Evolutionary conservation across 306 rosid species (phyloP), one percentile per base, ranked within the genome.

Genomic region (Ormosia semicastrata): DNA sequence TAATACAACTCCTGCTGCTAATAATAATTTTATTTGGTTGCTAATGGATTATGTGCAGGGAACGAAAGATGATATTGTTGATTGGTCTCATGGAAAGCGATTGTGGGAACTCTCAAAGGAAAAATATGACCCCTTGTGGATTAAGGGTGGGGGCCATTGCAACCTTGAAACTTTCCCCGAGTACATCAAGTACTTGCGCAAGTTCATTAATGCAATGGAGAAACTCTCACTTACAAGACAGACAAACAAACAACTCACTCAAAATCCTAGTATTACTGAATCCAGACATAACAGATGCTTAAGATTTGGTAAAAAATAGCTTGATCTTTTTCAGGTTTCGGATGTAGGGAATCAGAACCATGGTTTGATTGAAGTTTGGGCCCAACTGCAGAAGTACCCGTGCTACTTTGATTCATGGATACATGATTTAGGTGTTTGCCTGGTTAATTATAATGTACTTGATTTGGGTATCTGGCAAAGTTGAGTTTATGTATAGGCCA

Each of bases 61-160:
- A 87, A 96, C 97, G 72, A 88, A 91, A 3, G 99, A 96, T 84
- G 98, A 96, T 58, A 89, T 93, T 70, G 99, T 96, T 39, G 97
- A 96, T 76, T 93, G 78, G 90, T 93, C 98, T 85, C 99, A 96
- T 54, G 99, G 99, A 43, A 96, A 96, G 90, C 87, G 97, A 50
- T 81, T 96, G 44, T 96, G 99, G 99, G 99, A 96, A 81, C 98
- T 96, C 17, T 77, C 99, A 9, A 96, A 93, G 87, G 97, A 96
- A 85, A 96, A 96, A 81, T 96, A 87, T 40, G 94, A 96, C 36
- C 99, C 99, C 1, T 85, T 96, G 83, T 96, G 99, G 99, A 94
- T 96, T 73, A 92, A 96, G 85, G 99, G 98, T 6, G 98, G 99
- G 6, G 98, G 99, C 12, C 99, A 96, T 68, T 96, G 99, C 93